Conservation (phyloP, 2,329 filamentous ascomycete genomes). For the Verticillium klebahnii region DNA sequence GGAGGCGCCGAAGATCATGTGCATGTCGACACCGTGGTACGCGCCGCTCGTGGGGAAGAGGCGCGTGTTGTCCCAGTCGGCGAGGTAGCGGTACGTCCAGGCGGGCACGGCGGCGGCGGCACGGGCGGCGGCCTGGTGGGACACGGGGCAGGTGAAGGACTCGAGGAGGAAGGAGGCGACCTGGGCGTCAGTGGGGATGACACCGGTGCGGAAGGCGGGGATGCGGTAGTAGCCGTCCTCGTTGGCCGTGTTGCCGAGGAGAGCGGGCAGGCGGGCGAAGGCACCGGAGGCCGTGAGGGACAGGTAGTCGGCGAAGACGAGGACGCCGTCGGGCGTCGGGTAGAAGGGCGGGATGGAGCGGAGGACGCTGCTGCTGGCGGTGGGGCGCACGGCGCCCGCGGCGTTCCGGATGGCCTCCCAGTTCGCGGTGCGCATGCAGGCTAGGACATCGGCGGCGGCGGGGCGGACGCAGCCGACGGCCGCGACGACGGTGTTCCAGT, state of each 20-base stretch:
- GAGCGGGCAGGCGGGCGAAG: constrained; percentile 34
- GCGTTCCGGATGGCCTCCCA: constrained; percentile 31
- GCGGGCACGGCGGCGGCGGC: constrained; percentile 26
- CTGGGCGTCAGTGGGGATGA: constrained; percentile 30
- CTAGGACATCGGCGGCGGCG: constrained; percentile 20
- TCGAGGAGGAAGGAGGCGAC: constrained; percentile 35
- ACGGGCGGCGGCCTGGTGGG: constrained; percentile 30
- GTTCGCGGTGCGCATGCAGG: constrained; percentile 30
- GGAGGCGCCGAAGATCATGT: constrained; percentile 41
- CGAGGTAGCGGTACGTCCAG: constrained; percentile 43
- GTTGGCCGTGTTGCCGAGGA: constrained; percentile 38
- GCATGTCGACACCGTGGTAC: constrained; percentile 43
- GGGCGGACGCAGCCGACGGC: constrained; percentile 29
- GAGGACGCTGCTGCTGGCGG: constrained; percentile 27
- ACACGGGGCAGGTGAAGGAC: constrained; percentile 41
- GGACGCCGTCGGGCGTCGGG: constrained; percentile 32
- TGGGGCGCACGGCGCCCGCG: constrained; percentile 25
- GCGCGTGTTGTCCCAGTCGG: constrained; percentile 43
- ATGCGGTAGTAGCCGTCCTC: constrained; percentile 44
- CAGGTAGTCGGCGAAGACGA: constrained; percentile 36
- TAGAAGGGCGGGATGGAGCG: constrained; percentile 34
- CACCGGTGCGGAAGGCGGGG: constrained; percentile 31
- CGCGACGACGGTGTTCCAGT: constrained; percentile 36
- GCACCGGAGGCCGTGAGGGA: constrained; percentile 23
- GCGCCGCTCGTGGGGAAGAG: constrained; percentile 40